Evolutionary conservation across 495 filamentous ascomycete species (phyloP).

Genomic region (Antarctomyces pellizariae): DNA sequence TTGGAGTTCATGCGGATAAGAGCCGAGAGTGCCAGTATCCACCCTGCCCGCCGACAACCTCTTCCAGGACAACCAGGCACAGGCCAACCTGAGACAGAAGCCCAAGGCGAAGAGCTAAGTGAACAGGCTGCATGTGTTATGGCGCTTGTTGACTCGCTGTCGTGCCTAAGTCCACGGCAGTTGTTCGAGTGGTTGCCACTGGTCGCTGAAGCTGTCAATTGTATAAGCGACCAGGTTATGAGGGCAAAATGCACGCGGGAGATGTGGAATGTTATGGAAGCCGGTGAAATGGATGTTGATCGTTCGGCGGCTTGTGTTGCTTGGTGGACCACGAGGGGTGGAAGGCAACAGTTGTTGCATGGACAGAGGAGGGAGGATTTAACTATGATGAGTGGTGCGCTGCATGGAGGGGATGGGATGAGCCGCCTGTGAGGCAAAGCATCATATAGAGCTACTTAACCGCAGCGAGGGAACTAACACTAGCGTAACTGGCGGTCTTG

Average conservation of each 20-base stretch:
- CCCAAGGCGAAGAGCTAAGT: constrained; percentile 26
- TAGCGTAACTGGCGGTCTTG: no score
- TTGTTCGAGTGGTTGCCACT: constrained; percentile 61
- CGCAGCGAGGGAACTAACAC: no score
- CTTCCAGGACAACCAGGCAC: constrained; percentile 17
- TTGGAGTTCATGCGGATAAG: constrained; percentile 62
- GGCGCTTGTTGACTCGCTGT: constrained; percentile 62
- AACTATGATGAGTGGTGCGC: constrained; percentile 35
- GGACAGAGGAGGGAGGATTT: constrained; percentile 14
- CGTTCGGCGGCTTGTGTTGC: constrained; percentile 54
- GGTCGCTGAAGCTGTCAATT: constrained; percentile 41
- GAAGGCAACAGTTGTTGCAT: constrained; percentile 38
- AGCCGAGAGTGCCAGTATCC: constrained; percentile 29
- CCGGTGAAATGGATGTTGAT: constrained; percentile 84
- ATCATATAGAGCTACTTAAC: no score
- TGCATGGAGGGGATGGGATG: constrained; percentile 15
- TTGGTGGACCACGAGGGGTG: constrained; percentile 66
- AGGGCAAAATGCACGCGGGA: constrained; percentile 40
- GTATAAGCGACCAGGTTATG: constrained; percentile 34
- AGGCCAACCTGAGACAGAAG: constrained; percentile 12
- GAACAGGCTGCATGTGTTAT: constrained; percentile 64
- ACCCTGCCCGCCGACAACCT: no score
- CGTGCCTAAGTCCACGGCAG: constrained; percentile 40
- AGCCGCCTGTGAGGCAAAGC: no score
- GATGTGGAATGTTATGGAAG: constrained; percentile 66